Evolutionary conservation across 768 basidiomycete genomes (phyloP).

Genomic region (Agaricus sinodeliciosus): DNA sequence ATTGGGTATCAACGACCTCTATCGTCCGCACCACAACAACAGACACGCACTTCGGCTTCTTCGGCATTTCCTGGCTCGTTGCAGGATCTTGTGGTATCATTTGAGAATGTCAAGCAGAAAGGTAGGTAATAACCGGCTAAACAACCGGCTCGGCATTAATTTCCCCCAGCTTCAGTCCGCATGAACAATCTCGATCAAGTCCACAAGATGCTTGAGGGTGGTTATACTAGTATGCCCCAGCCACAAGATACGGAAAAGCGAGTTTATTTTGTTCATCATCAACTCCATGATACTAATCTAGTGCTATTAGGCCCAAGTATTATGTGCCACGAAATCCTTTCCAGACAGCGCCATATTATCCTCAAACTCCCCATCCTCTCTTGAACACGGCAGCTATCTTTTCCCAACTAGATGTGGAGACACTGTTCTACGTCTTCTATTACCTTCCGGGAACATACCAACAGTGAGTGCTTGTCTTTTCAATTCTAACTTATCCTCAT

Average conservation of each 20-base stretch:
- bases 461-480: conserved; percentile 53
- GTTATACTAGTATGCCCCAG: conserved; percentile 82
- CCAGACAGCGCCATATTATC: conserved; percentile 90
- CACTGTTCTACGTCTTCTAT: conserved; percentile 98
- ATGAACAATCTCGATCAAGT: conserved; percentile 87
- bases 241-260: conserved; percentile 96
- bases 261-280: conserved; percentile 11
- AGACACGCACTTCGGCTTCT: conserved; percentile 13
- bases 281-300: conserved; percentile 1
- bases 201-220: conserved; percentile 90
- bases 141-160: neutral
- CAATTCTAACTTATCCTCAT: neutral
- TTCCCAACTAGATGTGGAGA: conserved; percentile 91
- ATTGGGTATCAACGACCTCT: conserved; percentile 45
- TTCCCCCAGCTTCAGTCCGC: conserved; percentile 56
- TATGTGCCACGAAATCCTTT: conserved; percentile 92
- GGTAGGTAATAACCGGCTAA: conserved; percentile 39
- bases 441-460: conserved; percentile 96
- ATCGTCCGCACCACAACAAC: conserved; percentile 41
- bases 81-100: conserved; percentile 89
- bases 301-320: conserved; percentile 75
- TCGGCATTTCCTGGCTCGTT: conserved; percentile 76
- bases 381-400: conserved; percentile 82
- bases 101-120: conserved; percentile 95
- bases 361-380: conserved; percentile 77